phyloP scores from a whole-genome alignment of 2,329 filamentous ascomycete genomes.

The Arthrobotrys sphaeroides region DNA sequence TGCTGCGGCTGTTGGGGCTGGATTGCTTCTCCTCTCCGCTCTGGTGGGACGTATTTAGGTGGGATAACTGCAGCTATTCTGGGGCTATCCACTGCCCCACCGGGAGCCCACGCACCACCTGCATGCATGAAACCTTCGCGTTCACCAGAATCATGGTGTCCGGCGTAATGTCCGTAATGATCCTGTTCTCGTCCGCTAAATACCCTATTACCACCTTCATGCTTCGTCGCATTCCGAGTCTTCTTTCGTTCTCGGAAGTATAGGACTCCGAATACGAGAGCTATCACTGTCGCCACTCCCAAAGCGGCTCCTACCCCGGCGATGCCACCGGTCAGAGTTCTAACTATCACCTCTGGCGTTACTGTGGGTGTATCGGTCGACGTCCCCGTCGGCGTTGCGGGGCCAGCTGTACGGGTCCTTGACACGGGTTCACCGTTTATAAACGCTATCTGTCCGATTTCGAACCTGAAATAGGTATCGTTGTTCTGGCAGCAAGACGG shows the following conservation, averaged over 20 bases:
- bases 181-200: constrained; percentile 2
- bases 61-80: not conserved
- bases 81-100: constrained; percentile 3
- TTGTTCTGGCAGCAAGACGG: constrained; percentile 35
- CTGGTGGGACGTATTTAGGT: constrained; percentile 35
- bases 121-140: constrained; percentile 36
- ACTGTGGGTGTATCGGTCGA: not conserved
- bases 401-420: not conserved
- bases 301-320: constrained; percentile 28
- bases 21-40: constrained; percentile 3
- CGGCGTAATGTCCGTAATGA: constrained; percentile 10
- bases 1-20: not conserved
- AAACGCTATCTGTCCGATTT: constrained; percentile 46
- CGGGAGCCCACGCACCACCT: constrained; percentile 10
- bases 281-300: constrained; percentile 14
- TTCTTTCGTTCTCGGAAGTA: constrained; percentile 44
- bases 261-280: constrained; percentile 19
- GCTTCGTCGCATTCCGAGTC: not conserved
- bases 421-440: constrained; percentile 40
- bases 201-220: not conserved
- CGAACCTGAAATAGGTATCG: constrained; percentile 25
- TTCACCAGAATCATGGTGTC: constrained; percentile 15
- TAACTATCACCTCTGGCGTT: constrained; percentile 5
- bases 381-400: not conserved
- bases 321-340: constrained; percentile 19